A percentile compares a stretch with the other conserved stretches of the same genome.
phyloP scores from a whole-genome alignment of 371 early-diverging fungal species.

The Circinella minor region DNA sequence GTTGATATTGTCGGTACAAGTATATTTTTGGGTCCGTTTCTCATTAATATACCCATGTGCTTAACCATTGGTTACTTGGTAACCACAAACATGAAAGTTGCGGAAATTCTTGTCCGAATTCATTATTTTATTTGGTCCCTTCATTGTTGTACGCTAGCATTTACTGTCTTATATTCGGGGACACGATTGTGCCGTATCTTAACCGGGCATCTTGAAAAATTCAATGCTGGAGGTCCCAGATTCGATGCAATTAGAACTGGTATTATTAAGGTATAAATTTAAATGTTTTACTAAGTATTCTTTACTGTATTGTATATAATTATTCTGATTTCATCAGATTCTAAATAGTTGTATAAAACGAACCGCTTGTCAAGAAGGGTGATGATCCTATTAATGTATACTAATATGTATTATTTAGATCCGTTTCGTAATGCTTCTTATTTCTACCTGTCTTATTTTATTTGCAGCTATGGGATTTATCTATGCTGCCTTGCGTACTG shows the following conservation, averaged over 20 bases:
- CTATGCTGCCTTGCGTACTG: constrained; percentile 24
- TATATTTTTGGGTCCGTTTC: constrained; percentile 36
- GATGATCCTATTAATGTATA: too few relatives aligned
- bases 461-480: constrained; percentile 21
- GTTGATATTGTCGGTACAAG: constrained; percentile 42
- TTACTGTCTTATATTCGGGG: constrained; percentile 26
- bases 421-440: constrained; percentile 22
- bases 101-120: constrained; percentile 21
- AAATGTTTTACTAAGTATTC: neutral
- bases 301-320: neutral
- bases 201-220: constrained; percentile 27
- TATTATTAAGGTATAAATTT: constrained; percentile 30
- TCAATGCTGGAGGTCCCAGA: constrained; percentile 23
- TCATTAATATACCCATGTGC: constrained; percentile 26
- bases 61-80: neutral
- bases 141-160: constrained; percentile 20
- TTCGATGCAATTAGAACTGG: constrained; percentile 28
- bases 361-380: too few relatives aligned
- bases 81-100: constrained; percentile 11
- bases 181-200: constrained; percentile 27
- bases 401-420: constrained; percentile 18
- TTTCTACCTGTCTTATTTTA: constrained; percentile 18
- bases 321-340: too few relatives aligned
- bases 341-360: too few relatives aligned
- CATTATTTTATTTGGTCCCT: constrained; percentile 34